phyloP scores from a whole-genome alignment of 2,329 filamentous ascomycete species.

The Geosmithia flava region DNA sequence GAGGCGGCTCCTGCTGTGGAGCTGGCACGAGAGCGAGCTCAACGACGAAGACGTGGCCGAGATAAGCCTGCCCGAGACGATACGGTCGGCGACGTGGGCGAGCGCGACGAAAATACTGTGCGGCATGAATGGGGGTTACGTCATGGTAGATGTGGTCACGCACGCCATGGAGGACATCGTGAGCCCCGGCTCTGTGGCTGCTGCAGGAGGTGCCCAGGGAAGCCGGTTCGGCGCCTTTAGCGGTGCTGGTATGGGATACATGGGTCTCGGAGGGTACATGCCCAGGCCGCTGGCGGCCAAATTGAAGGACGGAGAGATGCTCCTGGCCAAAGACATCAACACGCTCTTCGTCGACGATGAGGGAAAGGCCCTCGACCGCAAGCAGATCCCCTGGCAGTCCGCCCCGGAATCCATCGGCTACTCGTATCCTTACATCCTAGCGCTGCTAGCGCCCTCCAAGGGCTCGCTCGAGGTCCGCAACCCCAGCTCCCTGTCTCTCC shows the following conservation, averaged over 20 bases:
- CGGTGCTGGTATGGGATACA: slow-evolving; percentile 87
- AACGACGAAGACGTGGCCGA: slow-evolving; percentile 55
- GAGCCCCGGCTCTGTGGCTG: slow-evolving; percentile 59
- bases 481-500: slow-evolving; percentile 76
- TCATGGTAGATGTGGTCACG: slow-evolving; percentile 74
- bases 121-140: slow-evolving; percentile 84
- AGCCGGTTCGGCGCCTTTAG: slow-evolving; percentile 74
- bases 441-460: slow-evolving; percentile 71
- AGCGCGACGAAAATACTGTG: slow-evolving; percentile 77
- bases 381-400: slow-evolving; percentile 82
- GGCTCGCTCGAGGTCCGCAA: slow-evolving; percentile 84
- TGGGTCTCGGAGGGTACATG: slow-evolving; percentile 84
- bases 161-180: slow-evolving; percentile 65
- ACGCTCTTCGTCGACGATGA: slow-evolving; percentile 81
- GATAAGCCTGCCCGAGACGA: slow-evolving; percentile 67
- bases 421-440: slow-evolving; percentile 90
- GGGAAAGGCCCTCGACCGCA: slow-evolving; percentile 69
- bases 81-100: slow-evolving; percentile 86
- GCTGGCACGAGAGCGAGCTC: slow-evolving; percentile 91
- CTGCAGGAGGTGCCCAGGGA: slow-evolving; percentile 38
- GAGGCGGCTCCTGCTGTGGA: slow-evolving; percentile 79
- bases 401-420: slow-evolving; percentile 90
- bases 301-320: slow-evolving; percentile 68
- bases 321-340: slow-evolving; percentile 97
- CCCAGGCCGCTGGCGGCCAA: slow-evolving; percentile 81